Evolutionary conservation across 2,329 filamentous ascomycete species (phyloP).

Genomic region (Alternaria panax): DNA sequence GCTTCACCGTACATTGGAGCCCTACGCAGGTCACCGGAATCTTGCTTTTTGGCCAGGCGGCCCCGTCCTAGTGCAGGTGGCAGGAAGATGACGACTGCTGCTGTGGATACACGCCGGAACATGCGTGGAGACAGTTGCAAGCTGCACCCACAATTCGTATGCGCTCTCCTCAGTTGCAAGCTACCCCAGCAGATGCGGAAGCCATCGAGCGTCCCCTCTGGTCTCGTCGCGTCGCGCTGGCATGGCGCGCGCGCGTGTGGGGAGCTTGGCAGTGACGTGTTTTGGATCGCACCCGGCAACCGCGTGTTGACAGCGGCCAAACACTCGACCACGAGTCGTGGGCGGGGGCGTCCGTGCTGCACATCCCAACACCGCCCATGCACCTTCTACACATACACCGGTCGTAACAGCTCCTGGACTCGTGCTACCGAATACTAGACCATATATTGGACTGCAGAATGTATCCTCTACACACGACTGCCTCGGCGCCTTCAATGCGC

Average conservation of each 20-base stretch:
- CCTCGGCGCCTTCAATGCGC: slow-evolving; percentile 56
- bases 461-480: slow-evolving; percentile 46
- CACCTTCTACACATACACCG: slow-evolving; percentile 41
- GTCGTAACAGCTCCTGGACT: slow-evolving; percentile 34
- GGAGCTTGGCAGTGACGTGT: slow-evolving; percentile 40
- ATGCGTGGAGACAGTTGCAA: not conserved
- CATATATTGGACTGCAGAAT: slow-evolving; percentile 38
- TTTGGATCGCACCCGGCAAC: slow-evolving; percentile 33
- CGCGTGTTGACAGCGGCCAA: slow-evolving; percentile 40
- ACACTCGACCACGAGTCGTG: slow-evolving; percentile 25
- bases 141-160: not conserved
- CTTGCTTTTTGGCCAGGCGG: not conserved
- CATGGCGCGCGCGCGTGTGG: slow-evolving; percentile 22
- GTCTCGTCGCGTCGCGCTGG: slow-evolving; percentile 26
- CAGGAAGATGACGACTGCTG: not conserved
- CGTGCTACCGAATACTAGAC: slow-evolving; percentile 35
- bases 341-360: slow-evolving; percentile 27
- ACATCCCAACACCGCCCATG: slow-evolving; percentile 32
- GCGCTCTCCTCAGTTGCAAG: not conserved
- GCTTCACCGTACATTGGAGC: not conserved
- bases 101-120: not conserved
- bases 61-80: not conserved
- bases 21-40: not conserved
- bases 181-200: not conserved
- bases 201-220: not conserved